Base-by-base conservation (phyloP, 345 rosid genomes). In the Nephelium lappaceum region DNA sequence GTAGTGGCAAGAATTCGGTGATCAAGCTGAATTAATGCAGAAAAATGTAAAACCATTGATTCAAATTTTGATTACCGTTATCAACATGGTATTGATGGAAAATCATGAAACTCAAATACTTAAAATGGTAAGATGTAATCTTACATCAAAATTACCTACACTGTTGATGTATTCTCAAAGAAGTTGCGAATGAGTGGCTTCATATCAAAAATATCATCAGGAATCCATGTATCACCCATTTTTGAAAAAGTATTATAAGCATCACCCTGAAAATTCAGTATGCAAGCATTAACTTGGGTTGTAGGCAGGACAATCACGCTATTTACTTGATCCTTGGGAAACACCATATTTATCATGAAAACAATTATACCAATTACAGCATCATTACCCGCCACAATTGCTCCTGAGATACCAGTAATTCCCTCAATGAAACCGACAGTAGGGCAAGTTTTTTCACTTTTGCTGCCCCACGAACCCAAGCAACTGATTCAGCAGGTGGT, bases 361-460 rank as follows among this genome's bases (percentile, higher is more conserved):
- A 5, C 27, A 31, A 55, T n/a, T 31, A 36, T 45, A 49, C 72
- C 58, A 45, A 95, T 64, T 83, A 91, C 99, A 72, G 98, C 98
- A 89, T 96, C 98, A 83, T 96, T 94, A 82, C 99, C 98, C 41
- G 97, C 99, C 41, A 96, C 99, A 76, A 96, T 93, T 31, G 98
- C 99, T 43, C 99, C 99, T 43, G 97, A 94, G 41, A 96, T 73
- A 5, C 97, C 99, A 55, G 98, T 96, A 77, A 94, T 77, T 69
- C 92, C 97, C 38, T 93, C 95, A 77, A 96, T 84, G 70, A 94
- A 81, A 91, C 97, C 82, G 57, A 88, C 91, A 60, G 98, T 98
- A 94, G 85, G 15, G 93, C 94, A 42, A 96, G 84, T 72, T 88
- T 93, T 88, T 89, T 94, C 42, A 96, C 93, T 85, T 92, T 94